A percentile compares a stretch with the other conserved stretches of the same genome.
Conservation (phyloP, 805 yeast genomes). For the Saccharomycopsis oosterbeekiorum region DNA sequence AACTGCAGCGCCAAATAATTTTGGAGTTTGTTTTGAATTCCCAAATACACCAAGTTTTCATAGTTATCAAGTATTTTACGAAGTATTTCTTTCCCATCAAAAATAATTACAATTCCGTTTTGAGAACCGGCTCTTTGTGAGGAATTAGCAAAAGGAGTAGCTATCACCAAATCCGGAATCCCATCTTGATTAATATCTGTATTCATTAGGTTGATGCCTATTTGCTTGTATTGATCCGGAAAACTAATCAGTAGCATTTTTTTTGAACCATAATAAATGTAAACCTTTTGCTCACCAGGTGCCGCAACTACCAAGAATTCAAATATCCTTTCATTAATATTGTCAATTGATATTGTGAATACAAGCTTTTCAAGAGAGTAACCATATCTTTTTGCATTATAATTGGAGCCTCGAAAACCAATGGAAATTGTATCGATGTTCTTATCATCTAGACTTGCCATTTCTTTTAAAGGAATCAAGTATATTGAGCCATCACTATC, state of each 20-base stretch:
- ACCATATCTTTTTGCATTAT: conserved; percentile 1
- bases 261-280: conserved; percentile 27
- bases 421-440: neutral
- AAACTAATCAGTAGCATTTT: conserved; percentile 24
- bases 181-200: conserved; percentile 32
- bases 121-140: conserved; percentile 22
- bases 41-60: neutral
- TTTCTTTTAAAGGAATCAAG: conserved; percentile 29
- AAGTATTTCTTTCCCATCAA: conserved; percentile 25
- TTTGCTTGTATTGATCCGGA: conserved; percentile 30
- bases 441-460: neutral
- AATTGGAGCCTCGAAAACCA: neutral
- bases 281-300: conserved; percentile 41
- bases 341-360: neutral
- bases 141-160: conserved; percentile 34
- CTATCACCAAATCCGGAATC: conserved; percentile 33
- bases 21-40: neutral
- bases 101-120: conserved; percentile 27
- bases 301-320: conserved; percentile 37
- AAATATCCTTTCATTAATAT: conserved; percentile 20
- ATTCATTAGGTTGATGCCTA: conserved; percentile 29
- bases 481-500: conserved; percentile 35
- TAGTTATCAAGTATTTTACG: conserved; percentile 6
- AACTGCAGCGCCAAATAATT: neutral
- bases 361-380: neutral